These are phyloP conservation scores for Aspergillus sp. DNA, from an alignment of 2,329 filamentous ascomycete species.

Conservation along the genomic window DNA sequence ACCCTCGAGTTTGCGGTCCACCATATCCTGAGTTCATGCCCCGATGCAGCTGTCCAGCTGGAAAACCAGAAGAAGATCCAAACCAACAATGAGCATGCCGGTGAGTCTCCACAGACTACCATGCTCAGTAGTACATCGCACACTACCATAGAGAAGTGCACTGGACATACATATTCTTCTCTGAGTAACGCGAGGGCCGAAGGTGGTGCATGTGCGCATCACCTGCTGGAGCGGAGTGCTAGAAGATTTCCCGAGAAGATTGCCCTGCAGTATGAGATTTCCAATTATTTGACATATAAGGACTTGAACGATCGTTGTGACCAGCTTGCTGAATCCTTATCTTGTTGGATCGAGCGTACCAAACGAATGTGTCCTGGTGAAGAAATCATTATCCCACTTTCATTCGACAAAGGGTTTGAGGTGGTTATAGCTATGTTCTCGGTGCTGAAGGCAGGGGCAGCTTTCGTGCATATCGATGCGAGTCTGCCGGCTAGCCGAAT, in stretches of 20 bases:
- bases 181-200: too few species aligned
- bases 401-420: background rate
- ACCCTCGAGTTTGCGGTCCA: background rate
- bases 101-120: too few species aligned
- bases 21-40: background rate
- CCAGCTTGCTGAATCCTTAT: background rate
- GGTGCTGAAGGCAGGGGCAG: background rate
- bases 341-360: background rate
- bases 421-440: slow-evolving; percentile 11
- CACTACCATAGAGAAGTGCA: background rate
- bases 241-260: background rate
- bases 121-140: background rate
- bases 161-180: too few species aligned
- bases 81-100: background rate
- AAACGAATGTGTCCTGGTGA: background rate
- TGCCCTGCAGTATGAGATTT: background rate
- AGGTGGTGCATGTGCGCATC: background rate
- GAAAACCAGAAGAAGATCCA: background rate
- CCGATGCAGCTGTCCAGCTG: background rate
- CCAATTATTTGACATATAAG: background rate
- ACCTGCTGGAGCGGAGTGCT: background rate
- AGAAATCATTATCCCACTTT: background rate
- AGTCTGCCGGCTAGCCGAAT: background rate
- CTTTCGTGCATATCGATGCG: slow-evolving; percentile 1
- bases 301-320: background rate